Conservation (phyloP, 306 rosid species). For the Crotalaria pallida region DNA sequence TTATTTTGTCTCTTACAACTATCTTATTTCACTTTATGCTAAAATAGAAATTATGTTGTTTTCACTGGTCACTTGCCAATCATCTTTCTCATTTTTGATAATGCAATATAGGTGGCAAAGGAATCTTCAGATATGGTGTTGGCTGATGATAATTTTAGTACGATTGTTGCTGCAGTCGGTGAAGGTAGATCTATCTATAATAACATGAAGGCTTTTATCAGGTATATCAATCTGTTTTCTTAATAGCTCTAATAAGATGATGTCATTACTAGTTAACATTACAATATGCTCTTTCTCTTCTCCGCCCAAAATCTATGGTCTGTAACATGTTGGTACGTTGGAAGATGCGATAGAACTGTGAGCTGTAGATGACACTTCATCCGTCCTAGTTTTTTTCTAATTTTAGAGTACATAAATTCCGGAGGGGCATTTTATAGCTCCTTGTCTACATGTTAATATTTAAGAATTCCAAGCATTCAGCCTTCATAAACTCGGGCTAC, state of each 20-base stretch:
- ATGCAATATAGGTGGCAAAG: slow-evolving; percentile 73
- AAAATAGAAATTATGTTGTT: background rate
- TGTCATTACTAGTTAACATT: background rate
- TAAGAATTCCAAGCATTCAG: background rate
- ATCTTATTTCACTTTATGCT: background rate
- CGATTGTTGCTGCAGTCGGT: slow-evolving; percentile 93
- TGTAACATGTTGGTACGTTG: background rate
- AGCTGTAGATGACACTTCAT: background rate
- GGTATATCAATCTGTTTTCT: slow-evolving; percentile 37
- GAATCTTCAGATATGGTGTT: slow-evolving; percentile 97
- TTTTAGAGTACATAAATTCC: background rate
- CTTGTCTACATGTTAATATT: background rate
- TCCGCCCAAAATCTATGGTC: background rate
- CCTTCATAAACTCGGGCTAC: too few species aligned
- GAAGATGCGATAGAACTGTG: background rate
- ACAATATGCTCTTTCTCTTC: background rate
- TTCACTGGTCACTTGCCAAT: background rate
- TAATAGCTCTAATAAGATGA: background rate
- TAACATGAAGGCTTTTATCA: slow-evolving; percentile 93
- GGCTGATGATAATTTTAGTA: slow-evolving; percentile 89
- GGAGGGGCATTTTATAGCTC: background rate
- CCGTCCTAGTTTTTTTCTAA: background rate
- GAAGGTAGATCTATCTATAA: slow-evolving; percentile 95
- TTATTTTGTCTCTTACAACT: background rate
- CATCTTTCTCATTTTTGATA: background rate